These are phyloP conservation scores for Primulina eburnea DNA, from an alignment of 257 asterid species.

Conservation along the genomic window DNA sequence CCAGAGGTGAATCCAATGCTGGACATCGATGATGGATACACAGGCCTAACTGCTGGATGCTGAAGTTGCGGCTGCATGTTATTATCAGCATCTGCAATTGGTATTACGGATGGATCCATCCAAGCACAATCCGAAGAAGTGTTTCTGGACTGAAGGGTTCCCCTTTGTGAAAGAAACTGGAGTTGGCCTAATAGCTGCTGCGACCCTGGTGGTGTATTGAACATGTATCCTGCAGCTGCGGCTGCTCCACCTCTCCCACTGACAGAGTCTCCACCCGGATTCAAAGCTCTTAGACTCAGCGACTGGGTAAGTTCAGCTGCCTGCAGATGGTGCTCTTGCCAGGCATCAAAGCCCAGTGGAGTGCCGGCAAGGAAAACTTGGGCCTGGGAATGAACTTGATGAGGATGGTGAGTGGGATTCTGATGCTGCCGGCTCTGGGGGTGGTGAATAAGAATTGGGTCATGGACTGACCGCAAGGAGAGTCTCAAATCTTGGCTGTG, in stretches of 20 bases:
- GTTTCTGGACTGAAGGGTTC: slow-evolving; percentile 99
- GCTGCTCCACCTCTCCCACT: too few relatives aligned
- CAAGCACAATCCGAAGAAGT: slow-evolving; percentile 96
- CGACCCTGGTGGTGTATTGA: too few relatives aligned
- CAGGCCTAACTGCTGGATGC: slow-evolving; percentile 45
- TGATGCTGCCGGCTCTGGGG: too few relatives aligned
- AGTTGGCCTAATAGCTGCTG: slow-evolving; percentile 38
- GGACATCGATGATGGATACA: slow-evolving; percentile 49
- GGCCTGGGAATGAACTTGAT: too few relatives aligned
- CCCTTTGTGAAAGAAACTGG: slow-evolving; percentile 89
- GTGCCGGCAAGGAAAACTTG: too few relatives aligned
- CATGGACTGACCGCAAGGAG: too few relatives aligned
- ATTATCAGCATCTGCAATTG: slow-evolving; percentile 54
- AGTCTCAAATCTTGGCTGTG: too few relatives aligned
- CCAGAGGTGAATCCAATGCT: slow-evolving; percentile 41
- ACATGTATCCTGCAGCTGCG: slow-evolving; percentile 33
- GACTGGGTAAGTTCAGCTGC: slow-evolving; percentile 20
- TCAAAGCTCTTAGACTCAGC: slow-evolving; percentile 61
- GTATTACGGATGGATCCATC: slow-evolving; percentile 46
- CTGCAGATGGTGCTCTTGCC: slow-evolving; percentile 58
- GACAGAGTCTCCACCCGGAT: slow-evolving; percentile 29
- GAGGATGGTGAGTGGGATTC: too few relatives aligned
- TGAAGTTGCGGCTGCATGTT: neutral
- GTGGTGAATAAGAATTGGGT: too few relatives aligned
- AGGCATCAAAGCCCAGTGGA: slow-evolving; percentile 3